Evolutionary conservation across 192 early-diverging fungal species (phyloP), one percentile per base, ranked within the genome.

Genomic region (Oehlia diaphana): DNA sequence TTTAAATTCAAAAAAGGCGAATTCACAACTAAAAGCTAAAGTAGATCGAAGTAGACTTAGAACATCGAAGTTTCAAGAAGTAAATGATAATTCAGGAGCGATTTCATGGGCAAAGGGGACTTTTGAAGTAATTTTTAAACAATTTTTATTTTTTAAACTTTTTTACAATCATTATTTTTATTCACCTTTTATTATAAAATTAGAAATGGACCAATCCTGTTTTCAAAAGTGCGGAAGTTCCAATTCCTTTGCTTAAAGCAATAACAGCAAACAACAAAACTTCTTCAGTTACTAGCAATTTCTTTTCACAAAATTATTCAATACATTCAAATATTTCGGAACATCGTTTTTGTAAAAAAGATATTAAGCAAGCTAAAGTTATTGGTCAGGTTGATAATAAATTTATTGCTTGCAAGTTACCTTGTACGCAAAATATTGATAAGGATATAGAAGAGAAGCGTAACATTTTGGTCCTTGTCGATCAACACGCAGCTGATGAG

Each of bases 401-500:
- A 77, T 95, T 92, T 71, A 92, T 95, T 47, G 79, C 86, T 1
- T 87, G 87, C 53, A 71, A 67, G 12, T 73, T 90, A 50, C 31
- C 77, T 26, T 35, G 28, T 42, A 7, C 7, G 9, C 72, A 49
- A 19, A 9, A 47, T 9, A 53, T 58, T 8, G 79, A 28, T 5
- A 21, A 13, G 42, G 35, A 10, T 23, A 28, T 9, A 49, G 28
- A 28, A 3, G 58, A 69, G 9, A 16, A 21, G 12, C 23, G 76
- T 31, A 5, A 64, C 3, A 68, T 72, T 33, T 42, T 95, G 3
- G 82, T 92, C 2, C 76, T 93, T 39, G 83, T 94, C 26, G 94
- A 95, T 76, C 94, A 95, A 81, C 94, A 95, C 85, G 94, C 94
- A 26, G 91, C 92, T 1, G 92, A 95, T 81, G 94, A 95, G 79